Percentiles rank a stretch among this genome's conserved stretches.
Conservation (phyloP, 2,329 filamentous ascomycete species). For the Cryphonectria parasitica region DNA sequence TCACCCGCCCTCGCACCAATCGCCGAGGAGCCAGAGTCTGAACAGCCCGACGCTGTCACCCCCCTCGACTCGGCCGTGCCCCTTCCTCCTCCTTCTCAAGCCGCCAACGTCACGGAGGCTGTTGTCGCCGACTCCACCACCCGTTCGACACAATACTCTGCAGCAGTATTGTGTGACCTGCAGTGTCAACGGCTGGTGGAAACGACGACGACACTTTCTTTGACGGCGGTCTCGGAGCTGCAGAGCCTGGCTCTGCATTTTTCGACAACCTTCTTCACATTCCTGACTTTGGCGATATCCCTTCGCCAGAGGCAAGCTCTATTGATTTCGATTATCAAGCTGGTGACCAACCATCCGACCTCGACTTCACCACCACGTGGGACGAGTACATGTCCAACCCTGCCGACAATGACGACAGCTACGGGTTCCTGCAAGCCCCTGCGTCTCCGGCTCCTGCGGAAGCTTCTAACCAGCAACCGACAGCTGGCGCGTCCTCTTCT, state of each 20-base stretch:
- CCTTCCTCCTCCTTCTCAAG: constrained; percentile 8
- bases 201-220: constrained; percentile 51
- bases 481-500: constrained; percentile 71
- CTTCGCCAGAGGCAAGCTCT: constrained; percentile 70
- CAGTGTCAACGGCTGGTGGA: constrained; percentile 90
- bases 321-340: constrained; percentile 69
- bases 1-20: constrained; percentile 61
- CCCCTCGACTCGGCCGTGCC: constrained; percentile 33
- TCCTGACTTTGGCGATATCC: constrained; percentile 37
- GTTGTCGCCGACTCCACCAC: constrained; percentile 55
- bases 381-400: constrained; percentile 56
- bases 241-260: constrained; percentile 67
- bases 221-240: constrained; percentile 47
- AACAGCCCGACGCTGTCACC: constrained; percentile 35
- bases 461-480: constrained; percentile 74
- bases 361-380: constrained; percentile 34
- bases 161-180: constrained; percentile 99
- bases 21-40: constrained; percentile 45
- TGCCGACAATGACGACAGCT: constrained; percentile 44
- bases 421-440: constrained; percentile 60
- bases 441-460: constrained; percentile 64
- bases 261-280: constrained; percentile 56
- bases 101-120: constrained; percentile 33
- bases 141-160: constrained; percentile 99
- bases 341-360: constrained; percentile 51